A percentile compares a stretch with the other conserved stretches of the same genome.
These are phyloP conservation scores for Leptomonas seymouri DNA, from an alignment of 208 protist species.

Conservation along the genomic window DNA sequence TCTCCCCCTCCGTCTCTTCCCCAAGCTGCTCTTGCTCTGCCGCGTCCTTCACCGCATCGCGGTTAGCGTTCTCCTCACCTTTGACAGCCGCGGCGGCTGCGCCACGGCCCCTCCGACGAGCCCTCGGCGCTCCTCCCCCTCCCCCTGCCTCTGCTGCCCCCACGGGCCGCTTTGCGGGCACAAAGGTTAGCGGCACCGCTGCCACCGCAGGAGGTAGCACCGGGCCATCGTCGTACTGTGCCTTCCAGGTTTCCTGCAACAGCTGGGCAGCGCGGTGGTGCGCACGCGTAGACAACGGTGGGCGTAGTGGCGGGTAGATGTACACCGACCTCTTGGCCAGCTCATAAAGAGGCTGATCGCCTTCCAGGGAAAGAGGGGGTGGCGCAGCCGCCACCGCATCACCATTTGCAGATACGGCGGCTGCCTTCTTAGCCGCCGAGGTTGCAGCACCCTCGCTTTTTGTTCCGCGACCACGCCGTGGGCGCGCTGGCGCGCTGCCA, in stretches of 20 bases:
- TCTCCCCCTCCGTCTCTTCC: slow-evolving; percentile 8
- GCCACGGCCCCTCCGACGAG: slow-evolving; percentile 7
- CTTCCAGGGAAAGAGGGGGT: background rate
- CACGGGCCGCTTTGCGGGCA: slow-evolving; percentile 26
- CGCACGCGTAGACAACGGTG: slow-evolving; percentile 49
- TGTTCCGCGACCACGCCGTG: slow-evolving; percentile 8
- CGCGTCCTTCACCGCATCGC: slow-evolving; percentile 7
- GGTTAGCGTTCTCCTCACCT: slow-evolving; percentile 16
- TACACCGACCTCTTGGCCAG: slow-evolving; percentile 28
- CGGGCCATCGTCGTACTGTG: slow-evolving; percentile 30
- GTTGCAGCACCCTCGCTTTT: background rate
- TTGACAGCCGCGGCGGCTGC: background rate
- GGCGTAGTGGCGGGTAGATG: slow-evolving; percentile 60
- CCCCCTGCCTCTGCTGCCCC: background rate
- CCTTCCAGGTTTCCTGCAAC: slow-evolving; percentile 47
- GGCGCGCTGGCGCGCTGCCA: background rate
- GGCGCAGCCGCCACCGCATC: background rate
- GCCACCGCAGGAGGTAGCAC: slow-evolving; percentile 43
- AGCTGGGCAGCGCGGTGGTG: slow-evolving; percentile 45
- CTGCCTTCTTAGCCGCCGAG: background rate
- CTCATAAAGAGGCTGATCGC: background rate
- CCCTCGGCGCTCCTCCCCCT: background rate
- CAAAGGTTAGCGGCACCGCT: slow-evolving; percentile 39
- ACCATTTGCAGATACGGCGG: background rate
- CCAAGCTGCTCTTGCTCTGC: slow-evolving; percentile 1